Percentiles rank a stretch among this genome's conserved stretches.
These are phyloP conservation scores for Ettlia oleoabundans DNA, from an alignment of 139 green algal species.

Conservation along the genomic window DNA sequence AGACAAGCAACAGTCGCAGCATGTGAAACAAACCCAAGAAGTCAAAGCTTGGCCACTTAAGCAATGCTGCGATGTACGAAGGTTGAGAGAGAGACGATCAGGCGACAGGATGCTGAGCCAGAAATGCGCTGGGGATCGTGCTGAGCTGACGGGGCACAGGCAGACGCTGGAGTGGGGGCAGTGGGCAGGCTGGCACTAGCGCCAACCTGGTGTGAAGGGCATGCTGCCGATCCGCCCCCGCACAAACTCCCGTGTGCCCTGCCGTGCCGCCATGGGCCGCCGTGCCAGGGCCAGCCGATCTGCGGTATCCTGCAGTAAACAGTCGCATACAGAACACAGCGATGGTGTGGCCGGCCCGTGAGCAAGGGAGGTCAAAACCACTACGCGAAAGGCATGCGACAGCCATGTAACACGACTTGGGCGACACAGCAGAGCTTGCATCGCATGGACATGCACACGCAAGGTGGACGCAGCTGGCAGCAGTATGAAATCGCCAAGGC, in stretches of 20 bases:
- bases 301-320: slow-evolving; percentile 1
- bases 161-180: too few species aligned
- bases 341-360: neutral
- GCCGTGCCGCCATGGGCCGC: slow-evolving; percentile 40
- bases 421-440: neutral
- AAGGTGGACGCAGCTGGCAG: too few species aligned
- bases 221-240: slow-evolving; percentile 63
- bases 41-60: too few species aligned
- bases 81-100: too few species aligned
- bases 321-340: neutral
- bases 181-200: neutral
- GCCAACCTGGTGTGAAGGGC: slow-evolving; percentile 68
- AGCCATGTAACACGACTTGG: too few species aligned
- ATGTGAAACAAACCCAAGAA: neutral
- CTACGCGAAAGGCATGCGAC: too few species aligned
- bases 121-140: too few species aligned
- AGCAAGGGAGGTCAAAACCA: neutral
- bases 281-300: slow-evolving; percentile 25
- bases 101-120: too few species aligned
- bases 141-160: too few species aligned
- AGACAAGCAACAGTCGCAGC: neutral
- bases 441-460: too few species aligned
- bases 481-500: too few species aligned
- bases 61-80: too few species aligned
- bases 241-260: slow-evolving; percentile 59